Evolutionary conservation across 768 basidiomycete species (phyloP).

Genomic region (Mrakia hoshinonis): DNA sequence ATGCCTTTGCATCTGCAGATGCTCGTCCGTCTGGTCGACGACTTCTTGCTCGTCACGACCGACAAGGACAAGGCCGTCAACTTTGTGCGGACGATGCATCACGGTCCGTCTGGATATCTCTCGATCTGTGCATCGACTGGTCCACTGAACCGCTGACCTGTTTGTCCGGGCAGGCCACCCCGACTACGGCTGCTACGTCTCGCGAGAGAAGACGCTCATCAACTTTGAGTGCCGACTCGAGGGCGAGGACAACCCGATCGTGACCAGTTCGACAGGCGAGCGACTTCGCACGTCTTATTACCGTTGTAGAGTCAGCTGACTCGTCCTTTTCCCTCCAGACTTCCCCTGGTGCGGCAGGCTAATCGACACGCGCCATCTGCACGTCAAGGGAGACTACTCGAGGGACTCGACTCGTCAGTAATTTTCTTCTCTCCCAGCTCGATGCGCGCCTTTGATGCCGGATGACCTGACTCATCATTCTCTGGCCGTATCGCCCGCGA

Average conservation of each 20-base stretch:
- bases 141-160: background rate
- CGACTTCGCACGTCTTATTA: background rate
- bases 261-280: slow-evolving; percentile 9
- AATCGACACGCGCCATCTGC: slow-evolving; percentile 66
- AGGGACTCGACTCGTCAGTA: slow-evolving; percentile 60
- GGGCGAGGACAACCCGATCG: slow-evolving; percentile 10
- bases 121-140: no score
- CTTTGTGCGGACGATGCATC: slow-evolving; percentile 28
- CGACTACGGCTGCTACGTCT: slow-evolving; percentile 87
- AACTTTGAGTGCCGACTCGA: slow-evolving; percentile 53
- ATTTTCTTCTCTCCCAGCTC: background rate
- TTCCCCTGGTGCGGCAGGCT: slow-evolving; percentile 92
- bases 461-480: background rate
- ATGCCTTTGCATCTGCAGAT: slow-evolving; percentile 45
- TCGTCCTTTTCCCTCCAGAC: slow-evolving; percentile 43
- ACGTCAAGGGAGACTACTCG: slow-evolving; percentile 68
- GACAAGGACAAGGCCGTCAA: slow-evolving; percentile 21
- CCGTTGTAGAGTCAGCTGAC: background rate
- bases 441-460: background rate
- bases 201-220: slow-evolving; percentile 75
- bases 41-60: slow-evolving; percentile 82
- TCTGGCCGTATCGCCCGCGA: background rate
- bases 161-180: slow-evolving; percentile 62
- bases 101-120: background rate
- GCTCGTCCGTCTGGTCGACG: slow-evolving; percentile 80